These are phyloP conservation scores for Colletotrichum eremochloae DNA, from an alignment of 2,329 filamentous ascomycete genomes.

Conservation along the genomic window DNA sequence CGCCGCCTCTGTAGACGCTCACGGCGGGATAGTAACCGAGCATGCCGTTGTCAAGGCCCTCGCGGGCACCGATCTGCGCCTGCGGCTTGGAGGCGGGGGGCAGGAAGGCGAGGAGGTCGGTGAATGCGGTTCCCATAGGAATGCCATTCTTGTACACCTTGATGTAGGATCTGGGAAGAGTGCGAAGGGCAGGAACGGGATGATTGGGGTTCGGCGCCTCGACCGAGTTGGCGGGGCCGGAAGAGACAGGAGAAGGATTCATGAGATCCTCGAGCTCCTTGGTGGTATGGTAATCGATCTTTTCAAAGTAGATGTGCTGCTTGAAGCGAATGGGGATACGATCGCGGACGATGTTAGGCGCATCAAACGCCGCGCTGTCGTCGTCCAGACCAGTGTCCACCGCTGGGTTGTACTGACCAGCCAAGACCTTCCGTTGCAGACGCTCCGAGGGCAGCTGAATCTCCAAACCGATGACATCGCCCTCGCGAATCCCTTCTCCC, in stretches of 20 bases:
- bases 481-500: slow-evolving; percentile 84
- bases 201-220: slow-evolving; percentile 80
- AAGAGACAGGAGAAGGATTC: slow-evolving; percentile 72
- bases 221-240: slow-evolving; percentile 59
- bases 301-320: slow-evolving; percentile 92
- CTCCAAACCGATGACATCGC: slow-evolving; percentile 94
- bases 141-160: slow-evolving; percentile 94
- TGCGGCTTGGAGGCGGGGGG: slow-evolving; percentile 87
- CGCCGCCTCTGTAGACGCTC: slow-evolving; percentile 90
- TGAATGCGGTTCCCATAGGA: slow-evolving; percentile 88
- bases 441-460: slow-evolving; percentile 89
- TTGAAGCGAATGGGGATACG: slow-evolving; percentile 96
- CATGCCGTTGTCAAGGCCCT: slow-evolving; percentile 93
- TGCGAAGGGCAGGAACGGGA: slow-evolving; percentile 80
- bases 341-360: slow-evolving; percentile 90
- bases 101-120: slow-evolving; percentile 88
- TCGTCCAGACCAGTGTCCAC: slow-evolving; percentile 77
- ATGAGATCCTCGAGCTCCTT: slow-evolving; percentile 90
- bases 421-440: slow-evolving; percentile 89
- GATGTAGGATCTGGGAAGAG: slow-evolving; percentile 87
- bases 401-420: slow-evolving; percentile 88
- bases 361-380: slow-evolving; percentile 65
- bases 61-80: slow-evolving; percentile 79
- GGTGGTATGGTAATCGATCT: slow-evolving; percentile 87
- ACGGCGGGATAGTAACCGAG: slow-evolving; percentile 96